phyloP scores from a whole-genome alignment of 768 basidiomycete species.

The Dioszegia crocea region DNA sequence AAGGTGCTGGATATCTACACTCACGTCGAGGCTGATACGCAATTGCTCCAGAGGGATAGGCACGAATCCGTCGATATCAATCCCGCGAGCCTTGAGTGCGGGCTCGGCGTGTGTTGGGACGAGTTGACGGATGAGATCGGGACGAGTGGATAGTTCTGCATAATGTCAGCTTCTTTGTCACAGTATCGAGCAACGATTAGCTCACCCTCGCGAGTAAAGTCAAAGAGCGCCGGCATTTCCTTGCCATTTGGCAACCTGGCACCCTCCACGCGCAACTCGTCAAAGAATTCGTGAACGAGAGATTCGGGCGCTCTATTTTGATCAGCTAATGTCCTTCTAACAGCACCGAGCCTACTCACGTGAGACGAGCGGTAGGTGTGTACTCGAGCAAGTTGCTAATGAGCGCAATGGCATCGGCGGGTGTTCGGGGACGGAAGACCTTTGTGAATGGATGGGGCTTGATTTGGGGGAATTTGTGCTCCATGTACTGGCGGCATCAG shows the following conservation, averaged over 20 bases:
- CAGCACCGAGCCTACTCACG: slow-evolving; percentile 43
- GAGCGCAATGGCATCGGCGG: slow-evolving; percentile 90
- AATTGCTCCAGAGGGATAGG: slow-evolving; percentile 97
- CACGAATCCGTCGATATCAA: slow-evolving; percentile 84
- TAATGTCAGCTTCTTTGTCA: neutral
- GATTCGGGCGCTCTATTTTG: slow-evolving; percentile 61
- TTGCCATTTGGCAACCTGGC: slow-evolving; percentile 95
- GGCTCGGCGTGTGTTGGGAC: slow-evolving; percentile 86
- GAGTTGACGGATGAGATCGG: slow-evolving; percentile 85
- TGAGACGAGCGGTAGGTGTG: slow-evolving; percentile 89
- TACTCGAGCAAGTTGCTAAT: slow-evolving; percentile 94
- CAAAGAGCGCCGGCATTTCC: slow-evolving; percentile 87
- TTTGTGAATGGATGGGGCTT: slow-evolving; percentile 99
- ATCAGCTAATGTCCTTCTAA: neutral
- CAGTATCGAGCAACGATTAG: neutral
- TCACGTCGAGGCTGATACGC: slow-evolving; percentile 78
- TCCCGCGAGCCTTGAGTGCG: slow-evolving; percentile 77
- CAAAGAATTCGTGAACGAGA: slow-evolving; percentile 72
- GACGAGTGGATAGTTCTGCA: slow-evolving; percentile 88
- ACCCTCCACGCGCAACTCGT: slow-evolving; percentile 84
- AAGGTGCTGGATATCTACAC: slow-evolving; percentile 7
- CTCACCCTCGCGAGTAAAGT: slow-evolving; percentile 94
- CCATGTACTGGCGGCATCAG: slow-evolving; percentile 69
- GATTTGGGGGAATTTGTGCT: slow-evolving; percentile 99
- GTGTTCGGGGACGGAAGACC: slow-evolving; percentile 97